Conservation (phyloP, 1,284 basidiomycete species). For the Trichosporon ovoides region DNA sequence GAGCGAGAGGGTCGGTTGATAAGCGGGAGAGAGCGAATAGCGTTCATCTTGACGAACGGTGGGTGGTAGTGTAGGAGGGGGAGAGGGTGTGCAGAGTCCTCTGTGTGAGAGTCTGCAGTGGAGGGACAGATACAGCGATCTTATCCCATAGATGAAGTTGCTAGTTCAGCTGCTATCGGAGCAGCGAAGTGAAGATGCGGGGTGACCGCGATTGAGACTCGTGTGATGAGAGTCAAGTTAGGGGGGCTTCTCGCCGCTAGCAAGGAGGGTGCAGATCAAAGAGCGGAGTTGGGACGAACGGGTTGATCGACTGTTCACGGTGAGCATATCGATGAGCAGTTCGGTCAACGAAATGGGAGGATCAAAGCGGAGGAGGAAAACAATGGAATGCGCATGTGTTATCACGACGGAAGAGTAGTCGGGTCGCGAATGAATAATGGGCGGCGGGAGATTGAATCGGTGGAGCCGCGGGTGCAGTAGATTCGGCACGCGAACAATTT, state of each 20-base stretch:
- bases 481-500: no score
- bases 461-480: no score
- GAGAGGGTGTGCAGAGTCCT: not conserved
- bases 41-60: constrained; percentile 37
- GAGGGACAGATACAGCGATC: not conserved
- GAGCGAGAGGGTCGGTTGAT: constrained; percentile 48
- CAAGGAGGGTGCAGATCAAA: constrained; percentile 42
- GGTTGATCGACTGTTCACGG: constrained; percentile 30
- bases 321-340: not conserved
- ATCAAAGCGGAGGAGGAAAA: no score
- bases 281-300: constrained; percentile 40
- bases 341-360: no score
- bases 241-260: constrained; percentile 45
- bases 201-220: constrained; percentile 2
- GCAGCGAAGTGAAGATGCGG: constrained; percentile 9
- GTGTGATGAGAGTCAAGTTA: constrained; percentile 34
- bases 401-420: no score
- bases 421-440: no score
- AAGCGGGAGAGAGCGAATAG: constrained; percentile 47
- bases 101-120: not conserved
- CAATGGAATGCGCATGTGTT: no score
- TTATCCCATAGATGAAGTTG: constrained; percentile 27
- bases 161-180: constrained; percentile 8
- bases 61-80: constrained; percentile 5
- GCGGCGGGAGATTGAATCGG: no score